Conservation (phyloP, 768 basidiomycete species). For the Tricholomella constricta region DNA sequence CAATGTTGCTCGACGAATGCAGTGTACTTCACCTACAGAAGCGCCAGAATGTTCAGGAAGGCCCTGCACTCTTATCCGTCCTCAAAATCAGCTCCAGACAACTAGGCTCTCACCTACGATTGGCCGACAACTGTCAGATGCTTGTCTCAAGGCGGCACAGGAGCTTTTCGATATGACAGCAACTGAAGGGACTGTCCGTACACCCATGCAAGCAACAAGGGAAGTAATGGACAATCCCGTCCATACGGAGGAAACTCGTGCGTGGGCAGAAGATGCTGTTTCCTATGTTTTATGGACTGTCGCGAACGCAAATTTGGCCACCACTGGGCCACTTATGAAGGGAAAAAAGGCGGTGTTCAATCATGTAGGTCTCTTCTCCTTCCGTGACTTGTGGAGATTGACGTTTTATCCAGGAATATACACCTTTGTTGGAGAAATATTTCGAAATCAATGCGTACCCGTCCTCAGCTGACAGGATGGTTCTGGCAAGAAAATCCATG, state of each 20-base stretch:
- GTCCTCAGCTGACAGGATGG: slow-evolving; percentile 35
- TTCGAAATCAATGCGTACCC: slow-evolving; percentile 54
- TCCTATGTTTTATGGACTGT: neutral
- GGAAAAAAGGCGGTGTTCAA: slow-evolving; percentile 9
- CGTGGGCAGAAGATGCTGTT: slow-evolving; percentile 8
- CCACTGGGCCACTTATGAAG: neutral
- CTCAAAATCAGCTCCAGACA: neutral
- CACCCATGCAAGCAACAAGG: neutral
- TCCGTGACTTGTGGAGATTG: no score
- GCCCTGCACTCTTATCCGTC: no score
- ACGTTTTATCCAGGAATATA: slow-evolving; percentile 39
- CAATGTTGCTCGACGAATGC: neutral
- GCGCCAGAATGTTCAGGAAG: neutral
- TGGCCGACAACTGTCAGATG: slow-evolving; percentile 1
- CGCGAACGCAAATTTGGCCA: neutral
- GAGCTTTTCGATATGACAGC: neutral
- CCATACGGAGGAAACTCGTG: neutral
- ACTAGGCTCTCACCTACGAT: neutral
- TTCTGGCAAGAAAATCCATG: slow-evolving; percentile 42
- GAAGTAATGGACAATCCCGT: neutral
- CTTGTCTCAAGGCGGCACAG: slow-evolving; percentile 3
- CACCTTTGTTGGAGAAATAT: slow-evolving; percentile 47
- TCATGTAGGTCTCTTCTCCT: neutral
- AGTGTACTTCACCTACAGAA: neutral
- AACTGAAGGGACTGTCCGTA: no score